These are phyloP conservation scores for Gaultheria prostrata DNA, from an alignment of 148 eudicot species.

Conservation along the genomic window DNA sequence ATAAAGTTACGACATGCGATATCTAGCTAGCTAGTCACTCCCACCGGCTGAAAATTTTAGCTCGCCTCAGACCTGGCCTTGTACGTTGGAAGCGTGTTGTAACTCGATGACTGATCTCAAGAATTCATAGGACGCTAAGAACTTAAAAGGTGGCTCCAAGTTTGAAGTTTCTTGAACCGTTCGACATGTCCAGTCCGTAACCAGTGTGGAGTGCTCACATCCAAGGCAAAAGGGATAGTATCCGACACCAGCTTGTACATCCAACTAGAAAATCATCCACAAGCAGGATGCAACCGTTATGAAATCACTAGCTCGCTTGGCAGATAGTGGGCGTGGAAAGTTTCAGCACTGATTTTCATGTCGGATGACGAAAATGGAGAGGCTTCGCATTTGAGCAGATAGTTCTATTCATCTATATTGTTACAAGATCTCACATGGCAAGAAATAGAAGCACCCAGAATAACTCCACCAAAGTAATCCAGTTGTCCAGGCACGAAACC, in stretches of 20 bases:
- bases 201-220: too few species aligned
- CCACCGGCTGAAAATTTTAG: too few species aligned
- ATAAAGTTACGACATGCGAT: too few species aligned
- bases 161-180: too few species aligned
- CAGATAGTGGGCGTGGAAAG: not conserved
- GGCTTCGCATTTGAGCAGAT: not conserved
- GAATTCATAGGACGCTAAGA: too few species aligned
- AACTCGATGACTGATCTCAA: too few species aligned
- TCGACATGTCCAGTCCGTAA: too few species aligned
- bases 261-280: not conserved
- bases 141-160: too few species aligned
- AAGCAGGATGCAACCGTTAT: not conserved
- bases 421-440: not conserved
- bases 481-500: not conserved
- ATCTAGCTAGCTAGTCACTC: too few species aligned
- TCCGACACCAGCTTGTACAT: not conserved
- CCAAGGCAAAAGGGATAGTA: not conserved
- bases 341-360: not conserved
- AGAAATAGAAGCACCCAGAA: not conserved
- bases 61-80: too few species aligned
- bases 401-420: not conserved
- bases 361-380: not conserved
- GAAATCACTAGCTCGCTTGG: not conserved
- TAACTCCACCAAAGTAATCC: not conserved
- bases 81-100: too few species aligned